A percentile compares a stretch with the other conserved stretches of the same genome.
Conservation (phyloP, 768 basidiomycete species). For the Fibroporia radiculosa region DNA sequence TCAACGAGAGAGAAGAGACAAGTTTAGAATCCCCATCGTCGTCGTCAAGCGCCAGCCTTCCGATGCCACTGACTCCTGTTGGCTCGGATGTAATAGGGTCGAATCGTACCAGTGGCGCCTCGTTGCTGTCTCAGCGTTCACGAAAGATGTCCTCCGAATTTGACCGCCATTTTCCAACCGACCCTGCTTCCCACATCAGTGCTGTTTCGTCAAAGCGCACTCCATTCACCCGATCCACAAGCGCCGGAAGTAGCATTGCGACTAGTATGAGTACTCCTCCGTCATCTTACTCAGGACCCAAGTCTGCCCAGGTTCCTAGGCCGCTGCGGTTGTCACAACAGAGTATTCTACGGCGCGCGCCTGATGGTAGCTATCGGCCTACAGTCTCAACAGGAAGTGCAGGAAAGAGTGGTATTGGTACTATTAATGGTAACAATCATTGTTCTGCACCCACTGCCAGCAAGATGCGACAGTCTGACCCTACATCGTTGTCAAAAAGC, state of each 20-base stretch:
- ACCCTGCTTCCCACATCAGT: neutral
- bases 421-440: neutral
- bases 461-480: too few relatives aligned
- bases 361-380: neutral
- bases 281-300: neutral
- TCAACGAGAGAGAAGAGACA: conserved; percentile 15
- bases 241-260: neutral
- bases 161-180: neutral
- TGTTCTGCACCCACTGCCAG: too few relatives aligned
- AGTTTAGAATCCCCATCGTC: conserved; percentile 15
- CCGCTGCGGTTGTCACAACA: neutral
- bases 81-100: conserved; percentile 4
- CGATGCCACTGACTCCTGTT: conserved; percentile 17
- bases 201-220: neutral
- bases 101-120: conserved; percentile 18
- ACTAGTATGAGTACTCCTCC: neutral
- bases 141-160: conserved; percentile 4
- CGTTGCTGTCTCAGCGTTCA: conserved; percentile 7
- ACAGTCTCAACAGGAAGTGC: neutral
- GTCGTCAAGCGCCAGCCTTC: conserved; percentile 16
- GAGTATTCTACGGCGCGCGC: neutral
- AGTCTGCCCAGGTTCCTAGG: neutral
- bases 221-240: neutral
- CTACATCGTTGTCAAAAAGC: too few relatives aligned
- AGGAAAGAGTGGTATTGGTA: neutral